Evolutionary conservation across 257 asterid genomes (phyloP), one percentile per base, ranked within the genome.

Genomic region (Paraleonurus japonicus): DNA sequence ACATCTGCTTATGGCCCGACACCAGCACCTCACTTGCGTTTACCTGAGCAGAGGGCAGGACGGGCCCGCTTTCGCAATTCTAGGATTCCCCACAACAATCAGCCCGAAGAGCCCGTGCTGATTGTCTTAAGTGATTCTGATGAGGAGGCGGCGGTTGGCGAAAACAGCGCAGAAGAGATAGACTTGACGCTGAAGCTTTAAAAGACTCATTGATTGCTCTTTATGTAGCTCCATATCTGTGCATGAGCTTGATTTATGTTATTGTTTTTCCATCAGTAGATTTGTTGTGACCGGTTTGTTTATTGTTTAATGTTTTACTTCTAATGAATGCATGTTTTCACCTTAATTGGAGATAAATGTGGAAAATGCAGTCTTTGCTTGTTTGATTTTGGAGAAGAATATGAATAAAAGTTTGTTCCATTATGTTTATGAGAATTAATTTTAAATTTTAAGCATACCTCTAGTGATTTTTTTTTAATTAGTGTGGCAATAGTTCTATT

Each of bases 131-230:
- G 84, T 55, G 84, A 82, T 15, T 15, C 54, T 12, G 81, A 79
- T 27, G 79, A 79, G 15, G 75, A 77, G 72, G 10, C n/a, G 54
- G 22, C 6, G 20, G 22, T 0, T 5, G 54, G 1, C 41, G 70
- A 76, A 23, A 26, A 57, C 65, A 20, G 16, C 7, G 32, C 24
- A 1, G 63, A 26, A 41, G 71, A 67, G 79, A 67, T 83, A 27
- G 85, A 83, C 78, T 69, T 80, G 78, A 69, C 78, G 12, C 76
- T 83, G 70, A 83, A 65, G 78, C 87, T 80, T 54, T 83, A 65
- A 57, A 60, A 51, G 62, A 16, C 45, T 47, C 33, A 13, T 58
- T 20, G 30, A 19, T 43, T 71, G 57, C 39, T 53, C 26, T 30
- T 62, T 74, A 20, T 70, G 70, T 59, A 16, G 47, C 61, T 77